Percentiles rank a stretch among this genome's conserved stretches.
phyloP scores from a whole-genome alignment of 2,329 filamentous ascomycete species.

The Ascosphaera acerosa region DNA sequence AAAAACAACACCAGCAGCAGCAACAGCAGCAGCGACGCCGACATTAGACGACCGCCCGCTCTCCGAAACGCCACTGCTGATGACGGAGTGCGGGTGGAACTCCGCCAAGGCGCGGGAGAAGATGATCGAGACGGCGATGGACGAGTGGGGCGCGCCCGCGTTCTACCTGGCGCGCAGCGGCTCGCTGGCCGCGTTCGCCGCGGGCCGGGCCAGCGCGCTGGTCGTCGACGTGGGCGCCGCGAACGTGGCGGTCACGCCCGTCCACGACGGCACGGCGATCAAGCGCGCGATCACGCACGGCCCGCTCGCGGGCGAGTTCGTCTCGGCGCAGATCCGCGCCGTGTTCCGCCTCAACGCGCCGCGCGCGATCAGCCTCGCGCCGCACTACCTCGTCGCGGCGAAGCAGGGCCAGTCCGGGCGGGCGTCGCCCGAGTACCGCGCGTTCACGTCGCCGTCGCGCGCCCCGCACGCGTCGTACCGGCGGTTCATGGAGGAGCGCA shows the following conservation, averaged over 20 bases:
- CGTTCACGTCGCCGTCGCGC: constrained; percentile 32
- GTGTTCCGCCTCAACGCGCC: constrained; percentile 42
- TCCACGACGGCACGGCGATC: constrained; percentile 99
- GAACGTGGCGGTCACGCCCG: constrained; percentile 99
- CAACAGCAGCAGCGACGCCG: constrained; percentile 31
- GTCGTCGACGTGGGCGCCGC: constrained; percentile 99
- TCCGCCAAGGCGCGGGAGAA: constrained; percentile 99
- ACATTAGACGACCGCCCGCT: constrained; percentile 53
- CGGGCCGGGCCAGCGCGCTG: constrained; percentile 99
- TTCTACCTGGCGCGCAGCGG: constrained; percentile 99
- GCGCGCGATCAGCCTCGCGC: constrained; percentile 50
- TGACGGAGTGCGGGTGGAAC: constrained; percentile 99
- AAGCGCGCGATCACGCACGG: constrained; percentile 99
- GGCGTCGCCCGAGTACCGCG: constrained; percentile 47
- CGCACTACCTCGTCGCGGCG: constrained; percentile 66
- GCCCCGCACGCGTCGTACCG: constrained; percentile 46
- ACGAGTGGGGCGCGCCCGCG: constrained; percentile 99
- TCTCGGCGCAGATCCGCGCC: constrained; percentile 86
- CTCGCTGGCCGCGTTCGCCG: constrained; percentile 96
- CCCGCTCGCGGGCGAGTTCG: constrained; percentile 98
- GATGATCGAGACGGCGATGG: constrained; percentile 99
- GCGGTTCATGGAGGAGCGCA: constrained; percentile 67
- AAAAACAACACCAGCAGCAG: no score
- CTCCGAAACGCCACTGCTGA: constrained; percentile 89
- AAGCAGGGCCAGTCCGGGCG: constrained; percentile 78